Evolutionary conservation across 306 rosid genomes (phyloP), one percentile per base, ranked within the genome.

Genomic region (Heteromeles arbutifolia): DNA sequence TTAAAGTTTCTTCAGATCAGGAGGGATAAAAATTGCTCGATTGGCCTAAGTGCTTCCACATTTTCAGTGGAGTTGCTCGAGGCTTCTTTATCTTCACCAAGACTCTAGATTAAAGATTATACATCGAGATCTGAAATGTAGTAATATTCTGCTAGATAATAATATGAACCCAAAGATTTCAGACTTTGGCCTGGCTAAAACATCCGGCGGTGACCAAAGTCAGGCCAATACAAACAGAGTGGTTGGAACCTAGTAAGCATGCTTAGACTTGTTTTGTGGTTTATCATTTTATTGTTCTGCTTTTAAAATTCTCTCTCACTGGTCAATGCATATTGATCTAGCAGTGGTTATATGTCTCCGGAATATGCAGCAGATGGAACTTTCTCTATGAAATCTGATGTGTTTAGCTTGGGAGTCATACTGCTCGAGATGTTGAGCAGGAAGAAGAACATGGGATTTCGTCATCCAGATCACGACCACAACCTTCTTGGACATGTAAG

Each of bases 231-330:
- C 85, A 0, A 81, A 22, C 13, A 82, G 77, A 31, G 77, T 81
- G 7, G 91, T 81, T 15, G 87, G 87, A 64, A 88, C 89, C 4
- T 85, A 83, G 89, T 83, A 79, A 4, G 87, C 79, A 21, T 24
- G 17, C 15, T 18, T 2, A 50, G 17, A 31, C 6, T 11, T 53
- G 2, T 19, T 25, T 12, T 26, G 29, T 3, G 21, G 15, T 3
- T 52, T 37, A 13, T 53, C 3, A 2, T 71, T 5, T 25, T 2
- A 0, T n/a, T 71, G 29, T 28, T 28, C 29, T 28, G 29, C 29
- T 31, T 11, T 4, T 2, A 7, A 31, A 18, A 29, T 52, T 32
- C 32, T 18, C 29, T 31, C 29, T 28, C 2, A 28, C 29, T 28
- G 0, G 41, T 71, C 13, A 12, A 7, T 11, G 6, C 12, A 21